Evolutionary conservation across 352 stramenopile genomes (phyloP), one percentile per base, ranked within the genome.

Genomic region (Poterioochromonas sp.): DNA sequence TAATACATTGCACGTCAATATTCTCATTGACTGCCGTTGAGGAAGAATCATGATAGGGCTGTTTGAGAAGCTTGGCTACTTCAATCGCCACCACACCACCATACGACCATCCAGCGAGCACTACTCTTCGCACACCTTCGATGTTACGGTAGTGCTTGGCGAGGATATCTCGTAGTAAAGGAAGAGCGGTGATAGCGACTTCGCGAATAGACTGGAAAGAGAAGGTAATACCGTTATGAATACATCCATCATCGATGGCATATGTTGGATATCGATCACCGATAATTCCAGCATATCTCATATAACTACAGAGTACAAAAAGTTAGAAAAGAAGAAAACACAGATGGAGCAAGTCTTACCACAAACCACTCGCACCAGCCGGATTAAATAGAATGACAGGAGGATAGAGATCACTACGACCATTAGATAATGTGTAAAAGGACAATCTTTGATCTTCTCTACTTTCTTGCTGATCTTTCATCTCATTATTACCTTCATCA

Each of bases 41-140:
- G 44, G 11, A 53, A 53, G 11, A 22, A 11, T 11, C 22, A 22
- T 20, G 44, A 53, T 11, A 20, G 44, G 44, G 44, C 22, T 11
- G 11, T 11, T 22, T 53, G 44, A 58, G 47, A 58, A 15, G 37
- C 41, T 74, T 51, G 11, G 82, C 84, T 20, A 88, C 80, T 39
- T 83, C 83, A 39, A 87, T 76, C 2, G 85, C 85, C 15, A 90
- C 82, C 12, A 86, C 85, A 62, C 85, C 87, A 1, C 86, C 86
- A 80, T 89, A 90, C 0, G 86, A 90, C 64, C 86, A 90, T 8
- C 85, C 86, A 2, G 84, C 85, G 11, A 90, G 78, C 40, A 83
- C 74, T 1, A 76, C 51, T 32, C 68, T 81, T 71, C 86, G 86
- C 51, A 76, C 77, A 0, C 70, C 22, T 83, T 83, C 18, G 3